These are phyloP conservation scores for Pythium guiyangense DNA, from an alignment of 352 stramenopile genomes.

Conservation along the genomic window DNA sequence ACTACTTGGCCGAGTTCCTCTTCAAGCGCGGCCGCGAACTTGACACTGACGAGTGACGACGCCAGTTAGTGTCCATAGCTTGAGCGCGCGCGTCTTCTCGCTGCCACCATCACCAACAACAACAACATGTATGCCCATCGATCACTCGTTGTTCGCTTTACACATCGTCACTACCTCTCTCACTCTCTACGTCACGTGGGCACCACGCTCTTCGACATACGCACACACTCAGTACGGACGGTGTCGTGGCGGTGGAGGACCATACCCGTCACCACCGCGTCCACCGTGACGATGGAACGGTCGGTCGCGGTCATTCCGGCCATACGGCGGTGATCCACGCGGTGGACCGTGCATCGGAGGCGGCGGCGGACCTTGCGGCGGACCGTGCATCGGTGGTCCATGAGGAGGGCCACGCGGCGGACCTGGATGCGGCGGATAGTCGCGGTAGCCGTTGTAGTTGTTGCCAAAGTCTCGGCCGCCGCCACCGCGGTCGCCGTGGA, in stretches of 20 bases:
- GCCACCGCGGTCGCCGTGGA: background rate
- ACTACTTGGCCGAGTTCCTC: constrained; percentile 86
- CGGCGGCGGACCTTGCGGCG: no score
- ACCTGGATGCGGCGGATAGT: background rate
- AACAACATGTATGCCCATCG: constrained; percentile 6
- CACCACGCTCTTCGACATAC: no score
- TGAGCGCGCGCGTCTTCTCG: no score
- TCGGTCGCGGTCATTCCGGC: constrained; percentile 2
- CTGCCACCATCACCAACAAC: no score
- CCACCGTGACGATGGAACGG: constrained; percentile 3
- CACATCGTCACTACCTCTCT: background rate
- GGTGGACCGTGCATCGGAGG: background rate
- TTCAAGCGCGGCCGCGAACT: constrained; percentile 75
- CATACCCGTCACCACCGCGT: constrained; percentile 3
- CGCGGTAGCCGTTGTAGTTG: background rate
- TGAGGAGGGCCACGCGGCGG: background rate
- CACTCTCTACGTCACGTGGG: background rate
- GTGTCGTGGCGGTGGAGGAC: background rate
- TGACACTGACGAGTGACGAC: constrained; percentile 15
- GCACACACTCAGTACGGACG: constrained; percentile 11
- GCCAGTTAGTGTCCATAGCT: no score
- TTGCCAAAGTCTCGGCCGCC: background rate
- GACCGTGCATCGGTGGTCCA: no score
- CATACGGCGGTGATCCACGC: background rate
- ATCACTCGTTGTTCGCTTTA: background rate